These are phyloP conservation scores for Cercospora sp. DNA, from an alignment of 2,329 filamentous ascomycete genomes.

Conservation along the genomic window DNA sequence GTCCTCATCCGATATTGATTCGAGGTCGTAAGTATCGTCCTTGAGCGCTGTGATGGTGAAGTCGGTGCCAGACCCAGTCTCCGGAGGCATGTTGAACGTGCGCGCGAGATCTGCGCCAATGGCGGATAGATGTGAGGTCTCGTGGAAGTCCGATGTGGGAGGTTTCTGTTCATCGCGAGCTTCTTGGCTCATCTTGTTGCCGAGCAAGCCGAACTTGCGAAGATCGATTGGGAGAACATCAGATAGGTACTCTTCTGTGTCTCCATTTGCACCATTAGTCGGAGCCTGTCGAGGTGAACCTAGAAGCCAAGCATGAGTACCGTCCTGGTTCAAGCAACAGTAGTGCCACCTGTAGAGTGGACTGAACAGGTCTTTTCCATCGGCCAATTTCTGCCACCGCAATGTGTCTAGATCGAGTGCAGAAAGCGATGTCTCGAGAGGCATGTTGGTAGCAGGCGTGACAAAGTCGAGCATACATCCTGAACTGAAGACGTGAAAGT, in stretches of 20 bases:
- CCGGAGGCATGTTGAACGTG: slow-evolving; percentile 83
- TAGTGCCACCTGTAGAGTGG: slow-evolving; percentile 97
- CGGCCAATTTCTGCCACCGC: slow-evolving; percentile 92
- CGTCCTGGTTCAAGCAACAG: slow-evolving; percentile 91
- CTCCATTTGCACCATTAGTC: slow-evolving; percentile 66
- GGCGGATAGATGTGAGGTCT: slow-evolving; percentile 54
- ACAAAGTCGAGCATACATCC: slow-evolving; percentile 92
- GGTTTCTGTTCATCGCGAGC: slow-evolving; percentile 44
- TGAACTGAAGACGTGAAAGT: slow-evolving; percentile 94
- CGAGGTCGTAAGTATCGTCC: slow-evolving; percentile 60
- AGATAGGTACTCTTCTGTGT: slow-evolving; percentile 82
- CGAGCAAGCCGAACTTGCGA: slow-evolving; percentile 84
- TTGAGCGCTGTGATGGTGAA: slow-evolving; percentile 86
- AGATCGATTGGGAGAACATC: slow-evolving; percentile 94
- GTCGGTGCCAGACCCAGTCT: slow-evolving; percentile 82
- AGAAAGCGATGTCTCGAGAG: slow-evolving; percentile 85
- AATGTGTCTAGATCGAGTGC: slow-evolving; percentile 82
- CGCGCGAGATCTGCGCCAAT: slow-evolving; percentile 83
- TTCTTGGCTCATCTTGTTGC: slow-evolving; percentile 61
- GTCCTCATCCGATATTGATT: slow-evolving; percentile 62
- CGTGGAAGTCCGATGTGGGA: slow-evolving; percentile 56
- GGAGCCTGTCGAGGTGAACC: slow-evolving; percentile 79
- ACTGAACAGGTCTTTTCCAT: slow-evolving; percentile 90
- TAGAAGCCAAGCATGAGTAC: slow-evolving; percentile 95
- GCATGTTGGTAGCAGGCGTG: slow-evolving; percentile 84